Evolutionary conservation across 1,139 yeast species (phyloP), one percentile per base, ranked within the genome.

Genomic region (Yamadazyma dushanensis): DNA sequence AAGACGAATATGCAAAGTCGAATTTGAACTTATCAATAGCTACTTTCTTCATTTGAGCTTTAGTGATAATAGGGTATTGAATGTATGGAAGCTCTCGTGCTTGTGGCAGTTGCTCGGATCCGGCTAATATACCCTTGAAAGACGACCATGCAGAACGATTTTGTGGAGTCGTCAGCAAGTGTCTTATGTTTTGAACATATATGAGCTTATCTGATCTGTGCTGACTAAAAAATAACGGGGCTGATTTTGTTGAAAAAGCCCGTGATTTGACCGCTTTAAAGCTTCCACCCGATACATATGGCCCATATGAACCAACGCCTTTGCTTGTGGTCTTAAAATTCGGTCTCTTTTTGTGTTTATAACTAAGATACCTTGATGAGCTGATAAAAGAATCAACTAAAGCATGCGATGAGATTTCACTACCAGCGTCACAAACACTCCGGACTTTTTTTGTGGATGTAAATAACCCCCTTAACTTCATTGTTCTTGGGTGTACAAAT

Each of bases 1-100:
- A 75, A 8, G 74, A 63, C 5, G 76, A 64, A 48, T 70, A 68
- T 1, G 69, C 66, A 43, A 66, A 70, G 13, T 73, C 72, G 38
- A 76, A 68, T 41, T 65, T 67, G 53, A 46, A 74, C 43, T 60
- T 61, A 41, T 72, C 78, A 32, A 57, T 60, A 14, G 66, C 49
- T 9, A 61, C 56, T 38, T 57, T 53, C 29, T 52, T 56, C 60
- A 69, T 59, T 47, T 70, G 74, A 28, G 66, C 75, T 35, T 45
- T 47, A 8, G 76, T 70, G 21, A 70, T 54, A 24, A 68, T 41
- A 1, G 76, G 76, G 39, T 70, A 70, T 35, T 61, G 56, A 33
- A 69, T 69, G 46, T 63, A 70, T 0, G 73, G 73, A 38, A 57
- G 63, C 31, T 48, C 52, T 8, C 16, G 27, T 4, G 27, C 18